These are phyloP conservation scores for Epithele typhae DNA, from an alignment of 768 basidiomycete genomes.

Conservation along the genomic window DNA sequence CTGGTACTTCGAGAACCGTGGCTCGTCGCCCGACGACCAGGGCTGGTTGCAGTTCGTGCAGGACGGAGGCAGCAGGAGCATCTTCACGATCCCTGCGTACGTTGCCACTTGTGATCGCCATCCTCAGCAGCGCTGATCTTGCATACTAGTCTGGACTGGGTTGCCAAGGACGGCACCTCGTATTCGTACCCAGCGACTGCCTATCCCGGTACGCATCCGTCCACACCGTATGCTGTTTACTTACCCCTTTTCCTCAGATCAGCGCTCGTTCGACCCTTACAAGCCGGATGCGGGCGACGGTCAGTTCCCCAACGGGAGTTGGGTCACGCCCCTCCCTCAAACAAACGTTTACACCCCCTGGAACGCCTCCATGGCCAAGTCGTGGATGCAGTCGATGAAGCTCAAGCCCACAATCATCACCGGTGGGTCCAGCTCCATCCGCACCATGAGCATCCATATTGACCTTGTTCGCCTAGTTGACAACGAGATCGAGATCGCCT, in stretches of 20 bases:
- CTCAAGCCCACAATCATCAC: conserved; percentile 47
- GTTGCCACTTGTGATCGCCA: conserved; percentile 17
- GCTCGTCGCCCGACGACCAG: conserved; percentile 36
- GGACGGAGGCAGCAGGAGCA: conserved; percentile 37
- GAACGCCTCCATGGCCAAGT: conserved; percentile 40
- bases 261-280: conserved; percentile 42
- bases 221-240: conserved; percentile 29
- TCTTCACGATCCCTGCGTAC: conserved; percentile 49
- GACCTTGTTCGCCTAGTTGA: conserved; percentile 27
- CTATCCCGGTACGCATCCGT: conserved; percentile 44
- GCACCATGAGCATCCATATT: too few species aligned
- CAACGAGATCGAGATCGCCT: conserved; percentile 56
- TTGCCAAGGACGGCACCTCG: conserved; percentile 47
- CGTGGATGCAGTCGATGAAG: conserved; percentile 41
- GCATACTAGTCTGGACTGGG: conserved; percentile 46
- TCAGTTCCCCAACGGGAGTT: conserved; percentile 44
- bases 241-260: conserved; percentile 29
- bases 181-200: conserved; percentile 44
- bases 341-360: conserved; percentile 41
- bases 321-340: conserved; percentile 36
- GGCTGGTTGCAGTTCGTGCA: conserved; percentile 47
- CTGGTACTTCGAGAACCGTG: conserved; percentile 55
- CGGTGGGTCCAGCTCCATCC: conserved; percentile 1
- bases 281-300: conserved; percentile 47
- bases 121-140: background rate